These are phyloP conservation scores for Hypoxylon sp. DNA, from an alignment of 2,329 filamentous ascomycete genomes.

Conservation along the genomic window DNA sequence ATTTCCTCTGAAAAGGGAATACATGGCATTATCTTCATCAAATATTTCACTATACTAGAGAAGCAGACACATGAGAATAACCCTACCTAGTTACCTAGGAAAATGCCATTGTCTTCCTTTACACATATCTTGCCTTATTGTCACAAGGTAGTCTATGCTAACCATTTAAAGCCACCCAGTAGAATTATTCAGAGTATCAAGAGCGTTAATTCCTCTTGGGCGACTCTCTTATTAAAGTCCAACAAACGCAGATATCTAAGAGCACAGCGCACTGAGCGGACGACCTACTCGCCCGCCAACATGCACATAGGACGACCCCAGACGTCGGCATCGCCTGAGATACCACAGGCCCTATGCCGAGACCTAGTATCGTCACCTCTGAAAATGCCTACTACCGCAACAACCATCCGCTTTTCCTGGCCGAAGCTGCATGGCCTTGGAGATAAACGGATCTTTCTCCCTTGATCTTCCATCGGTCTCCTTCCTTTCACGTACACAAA, in stretches of 20 bases:
- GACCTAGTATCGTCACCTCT: neutral
- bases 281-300: neutral
- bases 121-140: neutral
- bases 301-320: constrained; percentile 1
- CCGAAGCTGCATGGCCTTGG: neutral
- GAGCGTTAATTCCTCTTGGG: neutral
- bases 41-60: too few species aligned
- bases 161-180: neutral
- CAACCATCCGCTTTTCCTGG: constrained; percentile 1
- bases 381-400: neutral
- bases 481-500: neutral
- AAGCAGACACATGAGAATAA: neutral
- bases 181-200: neutral
- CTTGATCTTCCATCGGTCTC: neutral
- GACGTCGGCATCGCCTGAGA: neutral
- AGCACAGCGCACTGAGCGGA: neutral
- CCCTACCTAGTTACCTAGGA: neutral
- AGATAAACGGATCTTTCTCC: neutral
- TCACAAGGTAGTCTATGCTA: neutral
- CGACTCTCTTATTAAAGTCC: neutral
- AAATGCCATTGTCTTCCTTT: neutral
- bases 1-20: neutral
- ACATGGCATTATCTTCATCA: too few species aligned
- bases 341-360: neutral
- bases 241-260: neutral